A percentile compares a stretch with the other conserved stretches of the same genome.
Conservation (phyloP, 1,139 yeast genomes). For the Eremothecium gossypii region DNA sequence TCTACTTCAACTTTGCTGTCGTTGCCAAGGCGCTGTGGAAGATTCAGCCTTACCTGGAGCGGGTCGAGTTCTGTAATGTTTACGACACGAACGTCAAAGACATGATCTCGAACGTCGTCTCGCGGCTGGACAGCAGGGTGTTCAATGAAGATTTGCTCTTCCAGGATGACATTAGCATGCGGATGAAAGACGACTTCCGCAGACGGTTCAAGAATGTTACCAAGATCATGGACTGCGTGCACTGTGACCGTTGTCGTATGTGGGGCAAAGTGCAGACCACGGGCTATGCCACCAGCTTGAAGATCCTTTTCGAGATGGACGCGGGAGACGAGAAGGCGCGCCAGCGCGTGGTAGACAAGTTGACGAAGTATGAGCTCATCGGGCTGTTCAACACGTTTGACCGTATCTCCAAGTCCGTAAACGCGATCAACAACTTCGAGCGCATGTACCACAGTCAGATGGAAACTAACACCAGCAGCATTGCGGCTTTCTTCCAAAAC, state of each 20-base stretch:
- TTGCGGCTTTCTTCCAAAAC: slow-evolving; percentile 23
- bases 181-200: slow-evolving; percentile 67
- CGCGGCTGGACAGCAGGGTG: slow-evolving; percentile 38
- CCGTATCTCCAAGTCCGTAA: slow-evolving; percentile 76
- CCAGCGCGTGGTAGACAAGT: slow-evolving; percentile 36
- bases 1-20: slow-evolving; percentile 87
- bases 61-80: slow-evolving; percentile 40
- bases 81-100: slow-evolving; percentile 42
- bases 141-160: slow-evolving; percentile 52
- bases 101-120: slow-evolving; percentile 34
- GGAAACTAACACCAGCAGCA: slow-evolving; percentile 13
- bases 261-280: slow-evolving; percentile 98
- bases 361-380: slow-evolving; percentile 79
- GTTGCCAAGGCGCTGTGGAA: slow-evolving; percentile 75
- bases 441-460: slow-evolving; percentile 36
- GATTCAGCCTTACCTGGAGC: slow-evolving; percentile 40
- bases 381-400: slow-evolving; percentile 89
- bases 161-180: slow-evolving; percentile 36
- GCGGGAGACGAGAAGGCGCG: slow-evolving; percentile 34
- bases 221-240: slow-evolving; percentile 94
- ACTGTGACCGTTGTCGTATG: slow-evolving; percentile 92
- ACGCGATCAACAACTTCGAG: slow-evolving; percentile 66
- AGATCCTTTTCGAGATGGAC: slow-evolving; percentile 70
- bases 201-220: slow-evolving; percentile 81
- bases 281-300: slow-evolving; percentile 94